Evolutionary conservation across 2,329 filamentous ascomycete species (phyloP).

Genomic region (Sordariomycetes sp.): DNA sequence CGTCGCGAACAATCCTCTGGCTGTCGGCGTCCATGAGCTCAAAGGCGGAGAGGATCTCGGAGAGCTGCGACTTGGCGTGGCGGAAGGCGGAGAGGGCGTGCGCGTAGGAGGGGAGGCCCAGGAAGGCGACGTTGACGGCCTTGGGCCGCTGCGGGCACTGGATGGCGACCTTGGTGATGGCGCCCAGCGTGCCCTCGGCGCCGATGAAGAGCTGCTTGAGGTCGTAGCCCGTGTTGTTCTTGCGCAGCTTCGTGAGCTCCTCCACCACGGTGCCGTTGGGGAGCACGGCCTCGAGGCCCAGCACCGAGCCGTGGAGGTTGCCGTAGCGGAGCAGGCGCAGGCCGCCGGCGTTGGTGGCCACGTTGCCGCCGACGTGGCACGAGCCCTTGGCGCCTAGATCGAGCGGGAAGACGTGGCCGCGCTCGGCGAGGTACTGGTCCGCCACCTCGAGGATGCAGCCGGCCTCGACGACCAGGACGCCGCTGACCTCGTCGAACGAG

Average conservation of each 20-base stretch:
- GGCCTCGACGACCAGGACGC: conserved; percentile 80
- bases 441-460: conserved; percentile 85
- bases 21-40: conserved; percentile 89
- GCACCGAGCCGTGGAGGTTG: conserved; percentile 83
- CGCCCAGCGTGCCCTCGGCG: conserved; percentile 86
- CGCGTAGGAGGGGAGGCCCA: conserved; percentile 83
- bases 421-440: conserved; percentile 75
- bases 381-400: conserved; percentile 97
- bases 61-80: conserved; percentile 81
- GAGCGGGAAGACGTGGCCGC: conserved; percentile 82
- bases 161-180: conserved; percentile 84
- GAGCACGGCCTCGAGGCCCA: conserved; percentile 87
- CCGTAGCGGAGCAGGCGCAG: conserved; percentile 85
- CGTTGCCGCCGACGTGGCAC: conserved; percentile 91
- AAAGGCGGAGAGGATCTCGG: conserved; percentile 93
- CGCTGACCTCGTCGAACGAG: conserved; percentile 87
- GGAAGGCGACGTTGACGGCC: conserved; percentile 90
- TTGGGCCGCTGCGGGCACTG: conserved; percentile 79
- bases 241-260: conserved; percentile 77
- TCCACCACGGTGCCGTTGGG: conserved; percentile 88
- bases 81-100: conserved; percentile 78
- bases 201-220: conserved; percentile 95
- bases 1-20: conserved; percentile 65
- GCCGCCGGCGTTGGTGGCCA: conserved; percentile 91
- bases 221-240: conserved; percentile 99